Evolutionary conservation across 2,329 filamentous ascomycete species (phyloP).

Genomic region (Aspergillus quadricinctus): DNA sequence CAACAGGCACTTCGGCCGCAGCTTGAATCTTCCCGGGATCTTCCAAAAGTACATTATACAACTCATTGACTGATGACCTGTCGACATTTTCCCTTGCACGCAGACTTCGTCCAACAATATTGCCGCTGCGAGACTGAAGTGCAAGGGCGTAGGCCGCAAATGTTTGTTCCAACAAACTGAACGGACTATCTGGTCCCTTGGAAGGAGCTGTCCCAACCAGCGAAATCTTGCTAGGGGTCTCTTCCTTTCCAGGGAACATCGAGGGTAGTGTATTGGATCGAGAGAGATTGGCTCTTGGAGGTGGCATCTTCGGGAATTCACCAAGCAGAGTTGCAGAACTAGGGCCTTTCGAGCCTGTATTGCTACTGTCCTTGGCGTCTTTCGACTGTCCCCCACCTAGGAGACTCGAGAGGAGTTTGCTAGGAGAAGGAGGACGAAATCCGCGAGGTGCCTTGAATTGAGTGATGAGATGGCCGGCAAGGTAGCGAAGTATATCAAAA

Average conservation of each 20-base stretch:
- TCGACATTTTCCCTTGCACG: slow-evolving; percentile 67
- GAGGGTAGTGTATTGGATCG: slow-evolving; percentile 43
- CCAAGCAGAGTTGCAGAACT: slow-evolving; percentile 35
- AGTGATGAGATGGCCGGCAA: slow-evolving; percentile 60
- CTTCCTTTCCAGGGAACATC: slow-evolving; percentile 44
- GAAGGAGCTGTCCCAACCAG: slow-evolving; percentile 51
- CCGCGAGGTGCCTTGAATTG: slow-evolving; percentile 58
- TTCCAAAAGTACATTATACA: slow-evolving; percentile 85
- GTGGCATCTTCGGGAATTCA: slow-evolving; percentile 43
- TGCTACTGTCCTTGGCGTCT: slow-evolving; percentile 21
- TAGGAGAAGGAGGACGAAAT: slow-evolving; percentile 76
- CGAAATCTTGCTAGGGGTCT: slow-evolving; percentile 36
- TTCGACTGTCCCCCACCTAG: slow-evolving; percentile 55
- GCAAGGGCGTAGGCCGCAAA: slow-evolving; percentile 79
- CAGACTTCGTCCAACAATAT: slow-evolving; percentile 73
- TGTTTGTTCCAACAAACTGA: slow-evolving; percentile 75
- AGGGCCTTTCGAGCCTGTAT: slow-evolving; percentile 31
- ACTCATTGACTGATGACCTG: slow-evolving; percentile 76
- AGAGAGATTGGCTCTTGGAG: slow-evolving; percentile 33
- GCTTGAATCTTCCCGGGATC: slow-evolving; percentile 73
- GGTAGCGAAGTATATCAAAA: slow-evolving; percentile 67
- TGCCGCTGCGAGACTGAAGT: slow-evolving; percentile 78
- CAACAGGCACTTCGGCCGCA: slow-evolving; percentile 69
- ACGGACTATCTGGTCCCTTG: slow-evolving; percentile 57
- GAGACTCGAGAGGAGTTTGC: slow-evolving; percentile 83